Evolutionary conservation across 352 stramenopile species (phyloP).

Genomic region (Phytophthora crassamura): DNA sequence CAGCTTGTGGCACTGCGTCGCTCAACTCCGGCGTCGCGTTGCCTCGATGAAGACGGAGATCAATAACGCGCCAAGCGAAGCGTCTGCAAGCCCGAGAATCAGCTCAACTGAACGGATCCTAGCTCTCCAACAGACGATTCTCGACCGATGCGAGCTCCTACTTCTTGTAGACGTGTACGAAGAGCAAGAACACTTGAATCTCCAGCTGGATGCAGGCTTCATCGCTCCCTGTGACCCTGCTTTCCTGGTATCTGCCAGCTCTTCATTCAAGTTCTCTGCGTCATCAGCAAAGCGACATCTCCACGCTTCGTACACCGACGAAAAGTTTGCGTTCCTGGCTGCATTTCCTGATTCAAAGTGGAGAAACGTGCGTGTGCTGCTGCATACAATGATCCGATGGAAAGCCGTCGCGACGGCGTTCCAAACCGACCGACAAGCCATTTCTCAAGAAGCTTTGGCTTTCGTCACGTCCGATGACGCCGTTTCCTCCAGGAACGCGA

Average conservation of each 20-base stretch:
- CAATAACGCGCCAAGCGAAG: slow-evolving; percentile 30
- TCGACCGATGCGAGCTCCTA: slow-evolving; percentile 58
- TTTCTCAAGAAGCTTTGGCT: slow-evolving; percentile 37
- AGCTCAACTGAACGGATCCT: slow-evolving; percentile 25
- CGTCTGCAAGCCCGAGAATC: not conserved
- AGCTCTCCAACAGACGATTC: slow-evolving; percentile 32
- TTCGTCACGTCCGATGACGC: slow-evolving; percentile 44
- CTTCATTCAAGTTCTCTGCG: slow-evolving; percentile 14
- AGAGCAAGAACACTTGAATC: slow-evolving; percentile 40
- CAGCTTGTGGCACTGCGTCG: slow-evolving; percentile 57
- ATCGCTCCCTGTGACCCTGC: slow-evolving; percentile 44
- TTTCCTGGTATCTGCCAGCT: slow-evolving; percentile 23
- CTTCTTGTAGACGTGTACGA: slow-evolving; percentile 37
- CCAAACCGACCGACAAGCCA: not conserved
- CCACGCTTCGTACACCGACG: slow-evolving; percentile 31
- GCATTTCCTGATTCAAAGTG: slow-evolving; percentile 59
- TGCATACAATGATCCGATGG: slow-evolving; percentile 56
- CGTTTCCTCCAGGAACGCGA: slow-evolving; percentile 27
- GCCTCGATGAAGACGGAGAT: slow-evolving; percentile 53
- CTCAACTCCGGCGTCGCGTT: slow-evolving; percentile 52
- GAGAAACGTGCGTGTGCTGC: slow-evolving; percentile 44
- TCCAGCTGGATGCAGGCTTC: slow-evolving; percentile 41
- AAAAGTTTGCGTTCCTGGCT: slow-evolving; percentile 44
- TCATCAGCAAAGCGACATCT: slow-evolving; percentile 38
- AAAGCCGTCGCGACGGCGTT: slow-evolving; percentile 13